Percentiles rank a stretch among this genome's conserved stretches.
These are phyloP conservation scores for Cryptococcus sp. DNA, from an alignment of 1,284 basidiomycete genomes.

Conservation along the genomic window DNA sequence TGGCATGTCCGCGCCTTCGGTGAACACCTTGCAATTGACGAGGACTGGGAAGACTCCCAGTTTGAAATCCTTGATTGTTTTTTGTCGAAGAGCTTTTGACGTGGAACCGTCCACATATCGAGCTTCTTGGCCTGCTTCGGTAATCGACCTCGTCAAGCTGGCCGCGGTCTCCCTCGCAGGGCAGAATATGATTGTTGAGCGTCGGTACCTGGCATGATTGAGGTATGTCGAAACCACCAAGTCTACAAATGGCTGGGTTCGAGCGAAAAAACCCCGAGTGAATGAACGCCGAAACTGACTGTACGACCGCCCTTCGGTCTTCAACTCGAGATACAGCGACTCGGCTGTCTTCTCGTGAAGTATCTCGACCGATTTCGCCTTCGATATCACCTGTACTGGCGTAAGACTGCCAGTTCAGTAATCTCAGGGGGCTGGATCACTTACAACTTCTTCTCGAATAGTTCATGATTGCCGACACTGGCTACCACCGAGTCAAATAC, in stretches of 20 bases:
- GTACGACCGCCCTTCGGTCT: background rate
- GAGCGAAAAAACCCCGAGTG: no score
- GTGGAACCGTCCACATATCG: constrained; percentile 64
- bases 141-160: constrained; percentile 70
- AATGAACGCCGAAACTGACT: no score
- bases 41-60: constrained; percentile 75
- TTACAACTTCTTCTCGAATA: constrained; percentile 89
- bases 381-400: background rate
- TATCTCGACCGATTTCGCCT: background rate
- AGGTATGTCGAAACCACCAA: no score
- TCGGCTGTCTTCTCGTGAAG: background rate
- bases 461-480: constrained; percentile 88
- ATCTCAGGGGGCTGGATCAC: constrained; percentile 8
- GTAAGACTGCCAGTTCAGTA: background rate
- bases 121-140: constrained; percentile 74
- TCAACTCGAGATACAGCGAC: background rate
- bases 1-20: constrained; percentile 86
- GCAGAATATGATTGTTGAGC: constrained; percentile 86
- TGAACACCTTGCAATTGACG: constrained; percentile 88
- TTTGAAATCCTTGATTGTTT: constrained; percentile 66
- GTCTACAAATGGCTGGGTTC: no score
- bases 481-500: no score
- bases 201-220: constrained; percentile 50
- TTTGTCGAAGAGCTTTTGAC: constrained; percentile 65
- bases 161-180: constrained; percentile 78